These are phyloP conservation scores for Acanthochlamys bracteata DNA, from an alignment of 106 monocot genomes.

Conservation along the genomic window DNA sequence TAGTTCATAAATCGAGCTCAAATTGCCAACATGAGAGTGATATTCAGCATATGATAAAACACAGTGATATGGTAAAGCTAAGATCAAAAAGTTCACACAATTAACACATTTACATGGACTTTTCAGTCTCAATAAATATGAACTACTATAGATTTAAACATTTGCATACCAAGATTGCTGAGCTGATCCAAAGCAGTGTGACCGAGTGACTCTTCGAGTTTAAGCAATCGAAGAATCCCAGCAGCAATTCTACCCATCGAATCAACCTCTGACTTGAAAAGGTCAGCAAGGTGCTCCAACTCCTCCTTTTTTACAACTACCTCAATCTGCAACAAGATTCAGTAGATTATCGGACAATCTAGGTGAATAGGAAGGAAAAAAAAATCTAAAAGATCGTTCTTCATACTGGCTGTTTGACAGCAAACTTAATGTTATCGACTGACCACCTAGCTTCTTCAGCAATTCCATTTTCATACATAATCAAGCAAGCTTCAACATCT, in stretches of 20 bases:
- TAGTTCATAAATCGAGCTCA: background rate
- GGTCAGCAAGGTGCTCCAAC: slow-evolving; percentile 58
- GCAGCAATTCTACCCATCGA: slow-evolving; percentile 90
- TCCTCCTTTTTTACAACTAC: slow-evolving; percentile 78
- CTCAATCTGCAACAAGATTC: slow-evolving; percentile 56
- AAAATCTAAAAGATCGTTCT: background rate
- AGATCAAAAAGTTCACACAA: too few relatives aligned
- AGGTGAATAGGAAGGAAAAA: background rate
- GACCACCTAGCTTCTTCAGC: slow-evolving; percentile 43
- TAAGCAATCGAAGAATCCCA: slow-evolving; percentile 68
- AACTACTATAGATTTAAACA: background rate
- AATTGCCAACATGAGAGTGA: background rate
- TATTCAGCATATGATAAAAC: background rate
- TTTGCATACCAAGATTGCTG: slow-evolving; percentile 70
- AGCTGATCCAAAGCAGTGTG: slow-evolving; percentile 73
- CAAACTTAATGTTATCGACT: slow-evolving; percentile 75
- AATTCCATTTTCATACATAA: slow-evolving; percentile 29
- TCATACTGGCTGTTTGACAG: slow-evolving; percentile 86
- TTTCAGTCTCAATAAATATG: background rate
- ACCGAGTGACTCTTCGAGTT: slow-evolving; percentile 55
- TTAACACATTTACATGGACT: too few relatives aligned
- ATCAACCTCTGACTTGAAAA: slow-evolving; percentile 78
- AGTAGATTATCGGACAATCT: background rate
- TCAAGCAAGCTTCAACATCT: slow-evolving; percentile 52
- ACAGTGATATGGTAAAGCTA: too few relatives aligned